Evolutionary conservation across 2,329 filamentous ascomycete species (phyloP).

Genomic region (Metarhizium humberi): DNA sequence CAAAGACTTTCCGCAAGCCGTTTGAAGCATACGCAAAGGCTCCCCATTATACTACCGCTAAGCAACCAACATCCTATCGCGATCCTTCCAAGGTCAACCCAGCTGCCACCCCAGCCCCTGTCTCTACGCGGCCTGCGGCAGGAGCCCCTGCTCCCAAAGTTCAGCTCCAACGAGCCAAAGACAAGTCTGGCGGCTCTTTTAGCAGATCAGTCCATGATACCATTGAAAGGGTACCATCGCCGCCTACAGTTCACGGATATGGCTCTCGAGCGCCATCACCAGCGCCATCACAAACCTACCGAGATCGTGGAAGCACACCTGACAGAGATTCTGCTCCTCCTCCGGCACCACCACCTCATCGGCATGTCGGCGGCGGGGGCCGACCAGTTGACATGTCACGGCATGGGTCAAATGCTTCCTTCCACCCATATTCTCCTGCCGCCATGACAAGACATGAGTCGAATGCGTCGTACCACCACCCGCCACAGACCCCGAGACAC

Average conservation of each 20-base stretch:
- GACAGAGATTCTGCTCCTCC: conserved; percentile 58
- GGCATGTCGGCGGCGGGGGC: conserved; percentile 42
- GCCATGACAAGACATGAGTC: conserved; percentile 26
- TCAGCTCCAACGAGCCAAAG: conserved; percentile 7
- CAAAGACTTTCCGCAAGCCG: conserved; percentile 55
- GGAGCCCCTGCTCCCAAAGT: conserved; percentile 13
- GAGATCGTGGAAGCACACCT: conserved; percentile 14
- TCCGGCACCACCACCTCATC: conserved; percentile 75
- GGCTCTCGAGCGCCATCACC: conserved; percentile 22
- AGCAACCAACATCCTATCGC: conserved; percentile 48
- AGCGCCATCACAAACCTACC: conserved; percentile 12
- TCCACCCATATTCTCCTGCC: conserved; percentile 17
- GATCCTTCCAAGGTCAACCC: conserved; percentile 26
- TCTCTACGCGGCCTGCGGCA: too few species aligned
- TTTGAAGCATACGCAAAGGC: conserved; percentile 60
- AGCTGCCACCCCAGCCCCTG: conserved; percentile 10
- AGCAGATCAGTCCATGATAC: conserved; percentile 10
- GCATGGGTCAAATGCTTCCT: conserved; percentile 28
- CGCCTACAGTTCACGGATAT: conserved; percentile 18
- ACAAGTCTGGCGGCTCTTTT: conserved; percentile 19
- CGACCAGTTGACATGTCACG: conserved; percentile 13
- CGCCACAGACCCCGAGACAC: conserved; percentile 23
- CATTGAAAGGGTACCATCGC: conserved; percentile 11
- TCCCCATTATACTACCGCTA: conserved; percentile 55
- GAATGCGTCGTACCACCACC: conserved; percentile 22